Conservation (phyloP, 2,329 filamentous ascomycete genomes). For the Monosporascus ibericus region DNA sequence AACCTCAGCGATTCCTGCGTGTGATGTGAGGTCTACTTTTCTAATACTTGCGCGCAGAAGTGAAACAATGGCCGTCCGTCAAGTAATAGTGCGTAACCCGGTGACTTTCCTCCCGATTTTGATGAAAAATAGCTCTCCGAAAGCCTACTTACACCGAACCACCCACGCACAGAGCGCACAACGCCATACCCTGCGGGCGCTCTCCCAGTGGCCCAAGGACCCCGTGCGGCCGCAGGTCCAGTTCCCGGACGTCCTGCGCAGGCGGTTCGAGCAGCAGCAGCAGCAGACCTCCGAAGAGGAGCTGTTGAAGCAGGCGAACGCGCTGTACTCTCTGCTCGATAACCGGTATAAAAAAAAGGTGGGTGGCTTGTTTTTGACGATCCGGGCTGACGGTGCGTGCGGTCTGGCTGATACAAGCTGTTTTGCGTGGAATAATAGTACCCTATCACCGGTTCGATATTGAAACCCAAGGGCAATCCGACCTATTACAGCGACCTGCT, state of each 20-base stretch:
- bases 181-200: conserved; percentile 42
- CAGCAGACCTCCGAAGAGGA: conserved; percentile 31
- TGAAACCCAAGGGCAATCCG: conserved; percentile 56
- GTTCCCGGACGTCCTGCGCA: conserved; percentile 49
- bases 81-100: conserved; percentile 17
- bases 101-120: background rate
- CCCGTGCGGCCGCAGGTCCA: conserved; percentile 56
- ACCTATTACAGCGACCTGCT: conserved; percentile 57
- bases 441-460: conserved; percentile 41
- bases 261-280: conserved; percentile 32
- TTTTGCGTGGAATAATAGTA: conserved; percentile 24
- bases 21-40: conserved; percentile 6
- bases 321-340: conserved; percentile 52
- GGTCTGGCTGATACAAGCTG: background rate
- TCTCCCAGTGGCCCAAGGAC: conserved; percentile 59
- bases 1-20: background rate
- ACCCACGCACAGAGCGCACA: conserved; percentile 31
- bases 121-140: background rate
- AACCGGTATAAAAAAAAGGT: conserved; percentile 55
- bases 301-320: conserved; percentile 52
- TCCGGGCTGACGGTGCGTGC: background rate
- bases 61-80: conserved; percentile 14
- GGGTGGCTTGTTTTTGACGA: background rate
- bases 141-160: conserved; percentile 1
- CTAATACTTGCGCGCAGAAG: background rate